These are phyloP conservation scores for Akebia trifoliata DNA, from an alignment of 164 flowering plant genomes.

Conservation along the genomic window DNA sequence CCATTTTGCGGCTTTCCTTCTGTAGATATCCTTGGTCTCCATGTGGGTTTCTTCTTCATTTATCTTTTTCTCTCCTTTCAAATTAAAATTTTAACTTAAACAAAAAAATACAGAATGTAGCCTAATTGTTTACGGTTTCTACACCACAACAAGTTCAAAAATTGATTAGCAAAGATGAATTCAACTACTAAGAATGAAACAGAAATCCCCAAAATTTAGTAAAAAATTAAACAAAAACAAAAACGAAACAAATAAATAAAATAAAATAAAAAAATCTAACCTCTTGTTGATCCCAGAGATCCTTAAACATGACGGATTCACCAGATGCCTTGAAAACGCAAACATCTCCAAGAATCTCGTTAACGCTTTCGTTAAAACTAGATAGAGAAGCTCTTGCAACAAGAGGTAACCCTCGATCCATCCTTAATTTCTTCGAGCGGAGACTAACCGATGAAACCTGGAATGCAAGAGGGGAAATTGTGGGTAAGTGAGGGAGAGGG, in stretches of 20 bases:
- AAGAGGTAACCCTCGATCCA: not conserved
- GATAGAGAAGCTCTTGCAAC: constrained; percentile 14
- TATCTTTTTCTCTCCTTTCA: no score
- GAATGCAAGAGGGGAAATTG: constrained; percentile 22
- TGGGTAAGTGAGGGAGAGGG: constrained; percentile 8
- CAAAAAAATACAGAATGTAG: no score
- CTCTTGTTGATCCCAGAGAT: constrained; percentile 81
- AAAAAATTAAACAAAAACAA: not conserved
- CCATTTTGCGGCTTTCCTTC: no score
- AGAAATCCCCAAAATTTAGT: not conserved
- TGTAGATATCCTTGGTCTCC: no score
- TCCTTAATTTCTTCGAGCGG: constrained; percentile 18
- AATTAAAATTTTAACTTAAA: no score
- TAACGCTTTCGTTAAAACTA: constrained; percentile 12
- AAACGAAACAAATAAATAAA: no score
- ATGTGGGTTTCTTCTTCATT: no score
- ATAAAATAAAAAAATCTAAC: constrained; percentile 20
- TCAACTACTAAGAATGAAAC: no score
- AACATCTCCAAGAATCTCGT: constrained; percentile 48
- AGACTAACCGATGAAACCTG: constrained; percentile 1
- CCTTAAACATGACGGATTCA: constrained; percentile 50
- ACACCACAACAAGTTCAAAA: no score
- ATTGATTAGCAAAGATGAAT: no score
- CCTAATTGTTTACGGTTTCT: no score
- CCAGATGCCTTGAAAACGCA: constrained; percentile 63